Evolutionary conservation across 352 stramenopile genomes (phyloP).

Genomic region (Sclerospora graminicola): DNA sequence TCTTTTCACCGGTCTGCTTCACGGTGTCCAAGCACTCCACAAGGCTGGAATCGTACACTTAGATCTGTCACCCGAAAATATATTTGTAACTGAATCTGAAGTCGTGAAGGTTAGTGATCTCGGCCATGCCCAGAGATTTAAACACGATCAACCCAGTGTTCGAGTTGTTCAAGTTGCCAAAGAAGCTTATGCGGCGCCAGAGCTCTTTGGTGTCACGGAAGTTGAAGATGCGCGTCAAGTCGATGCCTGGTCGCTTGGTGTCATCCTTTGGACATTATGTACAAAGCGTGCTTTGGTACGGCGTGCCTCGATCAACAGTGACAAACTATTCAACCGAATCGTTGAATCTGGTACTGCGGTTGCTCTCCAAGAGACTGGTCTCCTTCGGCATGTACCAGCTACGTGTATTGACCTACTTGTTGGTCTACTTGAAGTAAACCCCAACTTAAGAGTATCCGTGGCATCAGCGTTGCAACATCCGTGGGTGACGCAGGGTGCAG

Average conservation of each 20-base stretch:
- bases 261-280: constrained; percentile 57
- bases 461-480: constrained; percentile 38
- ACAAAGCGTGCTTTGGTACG: constrained; percentile 50
- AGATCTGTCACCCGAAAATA: constrained; percentile 92
- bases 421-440: constrained; percentile 37
- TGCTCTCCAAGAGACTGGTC: constrained; percentile 20
- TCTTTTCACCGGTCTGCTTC: constrained; percentile 70
- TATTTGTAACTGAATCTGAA: constrained; percentile 82
- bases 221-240: constrained; percentile 41
- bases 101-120: constrained; percentile 86
- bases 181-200: constrained; percentile 53
- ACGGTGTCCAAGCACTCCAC: constrained; percentile 82
- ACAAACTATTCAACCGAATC: constrained; percentile 42
- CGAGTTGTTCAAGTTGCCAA: constrained; percentile 35
- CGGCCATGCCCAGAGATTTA: constrained; percentile 53
- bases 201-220: constrained; percentile 26
- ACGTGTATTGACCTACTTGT: constrained; percentile 33
- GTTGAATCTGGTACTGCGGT: constrained; percentile 10
- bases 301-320: constrained; percentile 29
- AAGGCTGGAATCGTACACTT: constrained; percentile 81
- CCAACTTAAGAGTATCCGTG: constrained; percentile 38
- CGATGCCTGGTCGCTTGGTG: constrained; percentile 62
- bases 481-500: constrained; percentile 25
- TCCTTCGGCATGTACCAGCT: constrained; percentile 17
- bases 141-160: constrained; percentile 12